Percentiles rank a stretch among this genome's conserved stretches.
Conservation (phyloP, 164 flowering plant genomes). For the Platanus orientalis region DNA sequence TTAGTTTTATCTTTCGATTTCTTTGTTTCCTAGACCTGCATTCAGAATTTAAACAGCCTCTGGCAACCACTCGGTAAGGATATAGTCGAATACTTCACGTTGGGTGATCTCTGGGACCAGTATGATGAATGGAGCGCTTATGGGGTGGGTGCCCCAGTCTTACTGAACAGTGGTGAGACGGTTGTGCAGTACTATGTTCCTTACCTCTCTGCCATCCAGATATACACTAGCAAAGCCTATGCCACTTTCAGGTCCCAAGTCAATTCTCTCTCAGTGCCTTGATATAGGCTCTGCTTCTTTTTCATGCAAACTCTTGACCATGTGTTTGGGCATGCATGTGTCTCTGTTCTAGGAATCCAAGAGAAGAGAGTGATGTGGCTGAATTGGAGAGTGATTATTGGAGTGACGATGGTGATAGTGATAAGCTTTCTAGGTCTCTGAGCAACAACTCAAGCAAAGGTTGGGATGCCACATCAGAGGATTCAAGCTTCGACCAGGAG, state of each 20-base stretch:
- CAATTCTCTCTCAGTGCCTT: not conserved
- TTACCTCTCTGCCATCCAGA: constrained; percentile 72
- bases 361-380: constrained; percentile 23
- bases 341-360: constrained; percentile 17
- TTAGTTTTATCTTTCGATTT: not conserved
- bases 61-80: constrained; percentile 5
- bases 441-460: constrained; percentile 45
- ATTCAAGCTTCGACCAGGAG: constrained; percentile 33
- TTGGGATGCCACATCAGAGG: constrained; percentile 48
- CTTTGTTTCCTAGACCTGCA: not conserved
- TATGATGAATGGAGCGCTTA: constrained; percentile 80
- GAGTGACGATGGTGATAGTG: constrained; percentile 51
- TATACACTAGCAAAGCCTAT: constrained; percentile 29
- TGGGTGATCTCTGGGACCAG: constrained; percentile 75
- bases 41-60: constrained; percentile 6
- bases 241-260: constrained; percentile 21
- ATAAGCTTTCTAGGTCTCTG: constrained; percentile 38
- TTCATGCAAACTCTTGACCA: not conserved
- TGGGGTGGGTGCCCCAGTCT: constrained; percentile 70
- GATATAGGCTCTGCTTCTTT: too few relatives aligned
- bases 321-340: not conserved
- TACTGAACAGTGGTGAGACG: constrained; percentile 47
- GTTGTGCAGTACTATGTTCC: constrained; percentile 76
- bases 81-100: constrained; percentile 33
- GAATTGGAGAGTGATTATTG: constrained; percentile 46